Conservation (phyloP, 2,329 filamentous ascomycete species). For the Exophiala alcalophila region DNA sequence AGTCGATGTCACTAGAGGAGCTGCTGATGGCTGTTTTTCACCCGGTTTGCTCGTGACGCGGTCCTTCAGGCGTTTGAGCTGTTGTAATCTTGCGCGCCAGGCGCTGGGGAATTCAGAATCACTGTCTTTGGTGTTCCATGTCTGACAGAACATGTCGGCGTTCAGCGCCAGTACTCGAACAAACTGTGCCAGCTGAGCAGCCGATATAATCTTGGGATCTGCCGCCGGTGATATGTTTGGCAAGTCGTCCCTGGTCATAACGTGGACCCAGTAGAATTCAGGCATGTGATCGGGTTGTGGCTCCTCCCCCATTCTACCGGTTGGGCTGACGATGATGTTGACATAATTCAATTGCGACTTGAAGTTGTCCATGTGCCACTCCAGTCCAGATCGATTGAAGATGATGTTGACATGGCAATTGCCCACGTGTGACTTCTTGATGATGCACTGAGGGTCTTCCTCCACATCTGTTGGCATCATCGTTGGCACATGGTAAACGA, state of each 20-base stretch:
- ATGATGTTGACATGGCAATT: conserved; percentile 98
- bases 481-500: conserved; percentile 92
- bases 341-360: conserved; percentile 95
- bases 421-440: conserved; percentile 92
- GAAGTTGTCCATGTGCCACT: conserved; percentile 87
- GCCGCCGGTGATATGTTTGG: conserved; percentile 88
- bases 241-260: conserved; percentile 83
- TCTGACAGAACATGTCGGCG: conserved; percentile 85
- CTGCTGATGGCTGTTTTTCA: conserved; percentile 14
- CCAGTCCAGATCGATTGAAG: conserved; percentile 91
- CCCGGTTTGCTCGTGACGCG: conserved; percentile 31
- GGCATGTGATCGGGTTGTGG: conserved; percentile 32
- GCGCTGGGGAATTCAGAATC: conserved; percentile 81
- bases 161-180: conserved; percentile 88
- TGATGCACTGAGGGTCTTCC: conserved; percentile 69
- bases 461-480: conserved; percentile 92
- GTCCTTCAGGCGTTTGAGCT: conserved; percentile 79
- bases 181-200: conserved; percentile 77
- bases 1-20: not conserved
- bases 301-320: conserved; percentile 44
- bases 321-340: conserved; percentile 92
- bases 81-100: conserved; percentile 81
- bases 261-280: conserved; percentile 81
- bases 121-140: conserved; percentile 64
- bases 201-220: conserved; percentile 82